Evolutionary conservation across 108 stramenopile genomes (phyloP).

Genomic region (Phaeodactylum tricornutum): DNA sequence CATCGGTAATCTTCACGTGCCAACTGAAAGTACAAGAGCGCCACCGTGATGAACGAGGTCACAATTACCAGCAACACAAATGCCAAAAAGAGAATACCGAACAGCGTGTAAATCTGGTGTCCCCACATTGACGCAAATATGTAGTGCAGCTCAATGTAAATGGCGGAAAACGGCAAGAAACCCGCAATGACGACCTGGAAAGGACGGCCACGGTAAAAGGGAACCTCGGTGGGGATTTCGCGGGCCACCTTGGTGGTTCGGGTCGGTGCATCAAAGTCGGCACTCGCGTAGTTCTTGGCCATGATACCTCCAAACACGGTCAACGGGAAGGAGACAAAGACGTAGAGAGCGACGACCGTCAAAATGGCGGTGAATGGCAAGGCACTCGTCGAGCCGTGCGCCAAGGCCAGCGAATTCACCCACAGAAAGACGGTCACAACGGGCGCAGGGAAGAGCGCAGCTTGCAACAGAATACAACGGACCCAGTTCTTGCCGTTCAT

Average conservation of each 20-base stretch:
- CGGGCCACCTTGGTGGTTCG: conserved; percentile 96
- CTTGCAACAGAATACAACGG: conserved; percentile 76
- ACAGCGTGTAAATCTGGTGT: conserved; percentile 97
- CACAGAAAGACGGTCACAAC: conserved; percentile 75
- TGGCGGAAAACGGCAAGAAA: conserved; percentile 96
- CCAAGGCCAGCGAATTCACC: conserved; percentile 88
- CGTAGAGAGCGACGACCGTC: conserved; percentile 67
- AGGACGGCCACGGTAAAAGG: conserved; percentile 66
- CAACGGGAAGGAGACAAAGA: conserved; percentile 83
- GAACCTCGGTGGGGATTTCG: conserved; percentile 81
- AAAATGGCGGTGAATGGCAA: conserved; percentile 90
- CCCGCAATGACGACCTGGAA: conserved; percentile 88
- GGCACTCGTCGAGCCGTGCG: conserved; percentile 88
- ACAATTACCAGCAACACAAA: conserved; percentile 88
- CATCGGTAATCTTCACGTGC: conserved; percentile 95
- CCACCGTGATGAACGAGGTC: conserved; percentile 90
- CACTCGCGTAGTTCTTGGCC: conserved; percentile 76
- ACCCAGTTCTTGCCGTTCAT: conserved; percentile 92
- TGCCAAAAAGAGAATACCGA: conserved; percentile 93
- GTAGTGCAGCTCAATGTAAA: conserved; percentile 97
- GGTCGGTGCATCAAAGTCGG: conserved; percentile 92
- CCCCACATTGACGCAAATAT: conserved; percentile 99
- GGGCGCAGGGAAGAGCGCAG: conserved; percentile 83
- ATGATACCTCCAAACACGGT: conserved; percentile 87
- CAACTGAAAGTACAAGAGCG: conserved; percentile 95